Evolutionary conservation across 495 filamentous ascomycete species (phyloP).

Genomic region (Pyrenula massariospora): DNA sequence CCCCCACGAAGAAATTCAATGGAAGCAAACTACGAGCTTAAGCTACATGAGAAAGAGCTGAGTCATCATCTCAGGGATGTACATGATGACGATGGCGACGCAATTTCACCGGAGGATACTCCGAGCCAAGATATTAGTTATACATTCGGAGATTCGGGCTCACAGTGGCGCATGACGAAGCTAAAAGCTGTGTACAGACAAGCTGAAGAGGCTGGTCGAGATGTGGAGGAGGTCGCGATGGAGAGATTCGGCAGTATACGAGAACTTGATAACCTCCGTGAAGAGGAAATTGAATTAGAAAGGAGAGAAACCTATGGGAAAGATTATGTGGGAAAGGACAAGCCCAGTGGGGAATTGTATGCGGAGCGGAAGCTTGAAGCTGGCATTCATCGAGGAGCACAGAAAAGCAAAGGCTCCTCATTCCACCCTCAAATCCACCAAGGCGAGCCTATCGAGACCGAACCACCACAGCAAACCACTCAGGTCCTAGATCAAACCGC

Average conservation of each 20-base stretch:
- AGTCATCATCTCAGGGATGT: constrained; percentile 62
- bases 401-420: constrained; percentile 16
- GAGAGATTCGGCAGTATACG: constrained; percentile 73
- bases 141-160: constrained; percentile 79
- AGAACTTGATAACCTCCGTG: constrained; percentile 84
- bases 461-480: constrained; percentile 26
- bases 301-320: constrained; percentile 73
- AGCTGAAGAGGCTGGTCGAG: constrained; percentile 56
- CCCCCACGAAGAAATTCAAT: constrained; percentile 34
- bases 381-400: constrained; percentile 23
- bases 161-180: constrained; percentile 92
- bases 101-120: constrained; percentile 37
- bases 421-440: constrained; percentile 34
- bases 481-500: constrained; percentile 57
- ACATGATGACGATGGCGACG: constrained; percentile 25
- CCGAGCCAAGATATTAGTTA: constrained; percentile 61
- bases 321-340: constrained; percentile 77
- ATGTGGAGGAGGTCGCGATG: constrained; percentile 69
- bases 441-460: constrained; percentile 28
- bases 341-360: constrained; percentile 79
- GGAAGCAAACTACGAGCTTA: constrained; percentile 58
- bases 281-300: constrained; percentile 90
- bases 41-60: constrained; percentile 70
- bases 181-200: constrained; percentile 75
- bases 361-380: constrained; percentile 54